phyloP scores from a whole-genome alignment of 108 stramenopile species.

The Discostella stelligeroides region DNA sequence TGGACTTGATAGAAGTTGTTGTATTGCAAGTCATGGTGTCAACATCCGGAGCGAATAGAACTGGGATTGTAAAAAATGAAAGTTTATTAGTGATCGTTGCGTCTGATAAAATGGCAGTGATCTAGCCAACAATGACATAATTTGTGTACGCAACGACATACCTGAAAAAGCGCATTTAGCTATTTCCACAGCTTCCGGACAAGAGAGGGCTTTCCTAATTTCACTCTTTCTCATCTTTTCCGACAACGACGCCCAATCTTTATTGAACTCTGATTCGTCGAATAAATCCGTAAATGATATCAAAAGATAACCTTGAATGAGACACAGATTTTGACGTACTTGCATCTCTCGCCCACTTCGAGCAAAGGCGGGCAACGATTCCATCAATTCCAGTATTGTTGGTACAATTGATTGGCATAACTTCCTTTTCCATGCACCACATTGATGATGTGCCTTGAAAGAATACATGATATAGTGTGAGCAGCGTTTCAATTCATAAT shows the following conservation, averaged over 20 bases:
- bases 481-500: constrained; percentile 15
- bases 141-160: constrained; percentile 7
- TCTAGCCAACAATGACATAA: neutral
- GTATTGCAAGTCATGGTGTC: constrained; percentile 30
- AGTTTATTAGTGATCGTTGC: neutral
- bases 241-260: neutral
- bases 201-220: constrained; percentile 36
- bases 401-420: constrained; percentile 38
- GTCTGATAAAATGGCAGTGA: neutral
- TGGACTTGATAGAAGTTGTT: constrained; percentile 12
- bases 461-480: constrained; percentile 9
- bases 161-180: constrained; percentile 32
- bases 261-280: constrained; percentile 5
- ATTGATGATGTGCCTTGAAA: constrained; percentile 27
- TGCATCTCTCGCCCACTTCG: constrained; percentile 42
- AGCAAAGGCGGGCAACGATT: constrained; percentile 36
- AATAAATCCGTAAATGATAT: constrained; percentile 26
- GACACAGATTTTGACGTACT: constrained; percentile 35
- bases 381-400: constrained; percentile 43
- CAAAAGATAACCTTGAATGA: constrained; percentile 52
- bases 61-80: constrained; percentile 2
- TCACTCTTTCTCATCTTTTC: constrained; percentile 31
- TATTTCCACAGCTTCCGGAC: constrained; percentile 22
- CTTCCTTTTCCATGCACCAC: constrained; percentile 22
- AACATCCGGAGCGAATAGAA: constrained; percentile 40